Evolutionary conservation across 768 basidiomycete species (phyloP), one percentile per base, ranked within the genome.

Genomic region (Boletus fagicola): DNA sequence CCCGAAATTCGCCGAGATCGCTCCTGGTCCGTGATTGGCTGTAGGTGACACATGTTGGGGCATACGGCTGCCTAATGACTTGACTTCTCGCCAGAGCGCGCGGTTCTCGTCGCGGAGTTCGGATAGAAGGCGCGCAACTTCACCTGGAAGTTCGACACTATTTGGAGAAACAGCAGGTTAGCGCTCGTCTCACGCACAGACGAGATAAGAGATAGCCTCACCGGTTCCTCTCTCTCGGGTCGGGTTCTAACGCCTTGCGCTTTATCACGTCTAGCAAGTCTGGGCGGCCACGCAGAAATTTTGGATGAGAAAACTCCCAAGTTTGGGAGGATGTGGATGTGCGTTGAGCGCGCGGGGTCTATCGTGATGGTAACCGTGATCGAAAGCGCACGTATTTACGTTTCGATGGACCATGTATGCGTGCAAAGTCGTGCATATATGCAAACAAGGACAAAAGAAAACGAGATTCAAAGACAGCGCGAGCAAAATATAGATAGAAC

Each of bases 271-370:
- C 90, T 12, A 93, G 78, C 43, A 93, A 77, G 69, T 93, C 91
- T 26, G 87, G 85, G 11, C 89, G 83, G 0, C 84, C 91, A 43
- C 89, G 87, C 22, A 91, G 77, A 72, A 94, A 93, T 65, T 92
- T 90, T 72, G 85, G 85, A 69, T 94, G 92, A 5, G 87, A 89
- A 71, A 94, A 93, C 69, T 93, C 91, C 90, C 90, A 92, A 4
- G 85, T 88, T 72, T 93, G 90, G 36, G 87, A 84, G 66, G 90
- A 86, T 13, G 86, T 81, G 13, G 90, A 87, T 0, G 89, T 88
- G 61, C 90, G 83, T 67, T 92, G 88, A 6, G 90, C 87, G 48
- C 92, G 87, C 26, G 90, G 90, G 5, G 90, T 90, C 83, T 90
- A 70, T 60, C 36, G 45, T 22, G 53, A 53, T 31, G 28, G 15